Base-by-base conservation (phyloP, 139 green algal species). In the Penium margaritaceum region DNA sequence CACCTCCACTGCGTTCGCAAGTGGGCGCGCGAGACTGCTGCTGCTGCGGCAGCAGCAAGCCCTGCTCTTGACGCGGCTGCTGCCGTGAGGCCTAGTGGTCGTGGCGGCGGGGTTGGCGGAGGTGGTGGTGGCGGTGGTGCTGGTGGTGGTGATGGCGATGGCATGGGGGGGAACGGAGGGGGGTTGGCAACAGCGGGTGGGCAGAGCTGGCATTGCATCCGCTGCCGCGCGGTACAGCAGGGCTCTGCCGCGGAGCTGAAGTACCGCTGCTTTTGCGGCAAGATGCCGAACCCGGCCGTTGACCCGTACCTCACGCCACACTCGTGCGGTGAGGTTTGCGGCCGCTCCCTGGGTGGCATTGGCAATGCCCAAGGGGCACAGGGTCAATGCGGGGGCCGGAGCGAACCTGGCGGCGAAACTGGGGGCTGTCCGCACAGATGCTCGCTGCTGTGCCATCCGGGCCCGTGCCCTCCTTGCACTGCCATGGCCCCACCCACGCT, bases 291-390 rank as follows among this genome's bases (percentile, higher is more conserved):
- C 27, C 74, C 74, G 19, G 37, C 24, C 3, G 15, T 57, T 7
- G 67, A 81, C 46, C 51, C 37, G 34, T 81, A 81, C 54, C 57
- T 81, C 21, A 77, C 47, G 19, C 74, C 74, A 24, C 74, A 81
- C n/a, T 79, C 75, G 17, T 81, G 75, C 29, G 75, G 75, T 17
- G 75, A 81, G 36, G 15, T 58, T n/a, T 81, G 75, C 69, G 24
- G 47, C 7, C 33, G 35, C 9, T 24, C 70, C 21, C 57, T 78
- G 54, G 75, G 69, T 5, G 54, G 32, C 7, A 62, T 19, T 12
- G 53, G 66, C n/a, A n/a, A n/a, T n/a, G n/a, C n/a, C n/a, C n/a
- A n/a, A n/a, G n/a, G n/a, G n/a, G n/a, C n/a, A n/a, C n/a, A n/a
- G n/a, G n/a, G n/a, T n/a, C n/a, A n/a, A n/a, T n/a, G n/a, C n/a